Evolutionary conservation across 2,329 filamentous ascomycete genomes (phyloP), one percentile per base, ranked within the genome.

Genomic region (Colletotrichum theobromicola): DNA sequence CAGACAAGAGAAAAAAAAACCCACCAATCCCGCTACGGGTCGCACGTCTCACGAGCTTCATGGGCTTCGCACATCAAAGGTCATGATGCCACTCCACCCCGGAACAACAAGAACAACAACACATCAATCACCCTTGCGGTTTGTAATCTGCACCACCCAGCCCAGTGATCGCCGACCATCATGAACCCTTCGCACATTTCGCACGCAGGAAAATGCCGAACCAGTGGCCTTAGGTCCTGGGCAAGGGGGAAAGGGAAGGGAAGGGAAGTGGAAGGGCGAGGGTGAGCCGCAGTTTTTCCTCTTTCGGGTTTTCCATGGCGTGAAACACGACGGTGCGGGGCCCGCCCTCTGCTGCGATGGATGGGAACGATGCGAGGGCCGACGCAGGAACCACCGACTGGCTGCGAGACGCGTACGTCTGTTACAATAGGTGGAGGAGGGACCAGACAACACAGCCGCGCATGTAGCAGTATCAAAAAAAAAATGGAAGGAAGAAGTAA

Each of bases 311-410:
- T n/a, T n/a, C 18, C 61, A 71, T 42, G 53, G 21, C 34, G 21
- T 74, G 71, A 74, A 74, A 74, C 71, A 53, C 30, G 53, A 60
- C 70, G 46, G 46, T 70, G 70, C 70, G 66, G 70, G 50, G 50
- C 55, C 35, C 13, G 57, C 28, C 34, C 15, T n/a, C 42, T 21
- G 42, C 42, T 50, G 24, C 62, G 26, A 46, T 64, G 57, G 57
- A 58, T 61, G 37, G 46, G 16, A 46, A 55, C 57, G 32, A 28
- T 28, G 30, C 32, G 21, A 32, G 30, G 37, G n/a, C n/a, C n/a
- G 28, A 61, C 53, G 57, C 35, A 53, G 28, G 28, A 13, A 30
- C n/a, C 13, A n/a, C 13, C 18, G 7, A 50, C 35, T 26, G 34
- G 58, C 35, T 46, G 58, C 4, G 34, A 70, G 58, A 70, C 50